Conservation (phyloP, 192 early-diverging fungal species). For the Pilobolus umbonatus region DNA sequence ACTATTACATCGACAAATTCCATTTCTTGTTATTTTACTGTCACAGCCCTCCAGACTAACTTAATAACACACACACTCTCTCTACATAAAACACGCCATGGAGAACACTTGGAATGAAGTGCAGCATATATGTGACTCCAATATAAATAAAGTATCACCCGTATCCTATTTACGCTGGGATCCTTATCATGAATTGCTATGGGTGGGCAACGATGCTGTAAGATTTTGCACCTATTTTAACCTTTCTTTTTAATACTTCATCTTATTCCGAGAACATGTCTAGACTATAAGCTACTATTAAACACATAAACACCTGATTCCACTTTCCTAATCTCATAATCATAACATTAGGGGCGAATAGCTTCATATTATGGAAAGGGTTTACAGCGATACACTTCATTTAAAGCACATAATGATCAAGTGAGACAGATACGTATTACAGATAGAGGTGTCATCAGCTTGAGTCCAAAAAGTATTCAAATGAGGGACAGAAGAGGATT, state of each 20-base stretch:
- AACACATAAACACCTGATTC: not conserved
- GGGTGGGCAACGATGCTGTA: conserved; percentile 83
- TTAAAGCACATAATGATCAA: conserved; percentile 56
- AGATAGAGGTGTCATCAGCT: conserved; percentile 61
- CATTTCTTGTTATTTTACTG: too few relatives aligned
- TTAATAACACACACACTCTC: not conserved
- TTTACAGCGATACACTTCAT: conserved; percentile 68
- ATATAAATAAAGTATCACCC: conserved; percentile 28
- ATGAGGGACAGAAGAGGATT: conserved; percentile 52
- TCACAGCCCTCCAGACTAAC: too few relatives aligned
- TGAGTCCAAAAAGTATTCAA: conserved; percentile 57
- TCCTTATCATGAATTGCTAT: conserved; percentile 75
- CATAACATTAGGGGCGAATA: conserved; percentile 56
- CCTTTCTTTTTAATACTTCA: conserved; percentile 2
- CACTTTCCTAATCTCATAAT: not conserved
- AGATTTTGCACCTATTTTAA: conserved; percentile 13
- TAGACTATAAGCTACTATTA: not conserved
- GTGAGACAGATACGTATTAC: conserved; percentile 61
- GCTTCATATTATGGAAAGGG: conserved; percentile 57
- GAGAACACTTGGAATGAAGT: not conserved
- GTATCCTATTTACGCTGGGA: conserved; percentile 57
- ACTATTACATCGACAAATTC: too few relatives aligned
- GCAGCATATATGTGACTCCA: conserved; percentile 14
- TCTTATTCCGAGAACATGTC: conserved; percentile 8
- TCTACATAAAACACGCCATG: not conserved